Percentiles rank a stretch among this genome's conserved stretches.
Evolutionary conservation across 2,329 filamentous ascomycete genomes (phyloP).

Genomic region (Stagonosporopsis rhizophila): DNA sequence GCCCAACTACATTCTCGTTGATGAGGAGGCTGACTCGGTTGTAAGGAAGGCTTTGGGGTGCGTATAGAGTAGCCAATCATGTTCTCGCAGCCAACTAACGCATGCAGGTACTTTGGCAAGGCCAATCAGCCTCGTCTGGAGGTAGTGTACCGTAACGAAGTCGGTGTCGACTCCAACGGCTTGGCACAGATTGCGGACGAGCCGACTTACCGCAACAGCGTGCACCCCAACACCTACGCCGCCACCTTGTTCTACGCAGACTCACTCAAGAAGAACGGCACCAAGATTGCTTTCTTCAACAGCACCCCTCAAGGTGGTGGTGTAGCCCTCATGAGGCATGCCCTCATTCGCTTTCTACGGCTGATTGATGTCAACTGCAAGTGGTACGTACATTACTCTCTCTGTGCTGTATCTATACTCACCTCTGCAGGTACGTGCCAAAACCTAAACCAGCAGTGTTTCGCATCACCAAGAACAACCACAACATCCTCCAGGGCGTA

Average conservation of each 20-base stretch:
- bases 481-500: constrained; percentile 87
- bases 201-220: constrained; percentile 67
- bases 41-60: constrained; percentile 78
- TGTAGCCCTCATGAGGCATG: constrained; percentile 82
- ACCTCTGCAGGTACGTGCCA: constrained; percentile 68
- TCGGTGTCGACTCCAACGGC: constrained; percentile 73
- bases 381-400: constrained; percentile 65
- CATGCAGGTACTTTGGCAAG: constrained; percentile 67
- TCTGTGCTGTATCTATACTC: not conserved
- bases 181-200: constrained; percentile 66
- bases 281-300: constrained; percentile 79
- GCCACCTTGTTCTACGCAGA: constrained; percentile 68
- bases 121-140: constrained; percentile 71
- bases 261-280: constrained; percentile 67
- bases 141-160: constrained; percentile 71
- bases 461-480: constrained; percentile 83
- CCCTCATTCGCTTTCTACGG: constrained; percentile 74
- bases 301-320: constrained; percentile 83
- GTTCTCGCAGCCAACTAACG: constrained; percentile 2
- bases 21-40: constrained; percentile 84
- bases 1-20: constrained; percentile 67
- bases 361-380: constrained; percentile 71
- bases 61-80: constrained; percentile 42
- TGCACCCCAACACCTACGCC: constrained; percentile 68
- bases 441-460: constrained; percentile 82